Evolutionary conservation across 1,284 basidiomycete species (phyloP).

Genomic region (Apiotrichum sp.): DNA sequence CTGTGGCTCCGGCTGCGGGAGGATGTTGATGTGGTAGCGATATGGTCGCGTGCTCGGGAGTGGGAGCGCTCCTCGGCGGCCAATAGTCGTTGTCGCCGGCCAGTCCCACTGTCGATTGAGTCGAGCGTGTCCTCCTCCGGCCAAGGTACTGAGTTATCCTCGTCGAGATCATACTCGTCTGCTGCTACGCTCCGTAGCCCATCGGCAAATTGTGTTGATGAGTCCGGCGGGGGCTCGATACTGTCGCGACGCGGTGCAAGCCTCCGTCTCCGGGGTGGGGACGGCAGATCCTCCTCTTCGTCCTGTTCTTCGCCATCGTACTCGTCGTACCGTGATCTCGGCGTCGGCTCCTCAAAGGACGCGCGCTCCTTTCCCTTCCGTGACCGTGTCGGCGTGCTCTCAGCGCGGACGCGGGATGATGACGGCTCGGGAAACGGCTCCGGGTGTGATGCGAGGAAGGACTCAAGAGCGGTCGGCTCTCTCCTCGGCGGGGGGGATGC

Average conservation of each 20-base stretch:
- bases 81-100: slow-evolving; percentile 3
- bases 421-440: slow-evolving; percentile 6
- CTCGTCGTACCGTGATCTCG: background rate
- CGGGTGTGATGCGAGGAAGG: slow-evolving; percentile 22
- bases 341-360: background rate
- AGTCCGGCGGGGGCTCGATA: slow-evolving; percentile 10
- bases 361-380: slow-evolving; percentile 34
- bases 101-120: slow-evolving; percentile 6
- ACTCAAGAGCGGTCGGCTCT: slow-evolving; percentile 23
- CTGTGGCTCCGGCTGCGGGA: background rate
- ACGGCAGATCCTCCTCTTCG: background rate
- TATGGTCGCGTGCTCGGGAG: background rate
- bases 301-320: background rate
- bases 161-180: slow-evolving; percentile 33
- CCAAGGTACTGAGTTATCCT: slow-evolving; percentile 21
- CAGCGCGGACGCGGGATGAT: slow-evolving; percentile 8
- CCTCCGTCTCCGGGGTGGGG: background rate
- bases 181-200: slow-evolving; percentile 11
- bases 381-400: slow-evolving; percentile 5
- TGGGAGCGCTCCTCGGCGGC: slow-evolving; percentile 1
- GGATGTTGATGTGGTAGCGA: background rate
- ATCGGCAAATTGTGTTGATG: slow-evolving; percentile 26
- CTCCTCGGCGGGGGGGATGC: background rate
- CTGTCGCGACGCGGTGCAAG: background rate
- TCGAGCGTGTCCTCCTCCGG: slow-evolving; percentile 12